Percentiles rank a stretch among this genome's conserved stretches.
Conservation (phyloP, 352 stramenopile species). For the Saprolegnia parasitica region DNA sequence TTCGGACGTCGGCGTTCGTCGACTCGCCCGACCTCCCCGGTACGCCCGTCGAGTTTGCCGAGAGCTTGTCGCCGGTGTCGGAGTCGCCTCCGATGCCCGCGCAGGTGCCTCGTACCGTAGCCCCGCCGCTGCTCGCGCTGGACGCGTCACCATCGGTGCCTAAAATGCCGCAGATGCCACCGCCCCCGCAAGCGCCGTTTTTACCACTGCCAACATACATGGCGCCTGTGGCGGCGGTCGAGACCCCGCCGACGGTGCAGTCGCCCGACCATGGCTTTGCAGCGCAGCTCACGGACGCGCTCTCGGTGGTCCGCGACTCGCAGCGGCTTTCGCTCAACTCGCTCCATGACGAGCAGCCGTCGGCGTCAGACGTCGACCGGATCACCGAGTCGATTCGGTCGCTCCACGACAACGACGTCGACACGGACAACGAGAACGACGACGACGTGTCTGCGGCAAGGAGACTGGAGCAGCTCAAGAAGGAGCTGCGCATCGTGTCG, state of each 20-base stretch:
- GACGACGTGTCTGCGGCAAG: not conserved
- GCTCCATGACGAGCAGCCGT: not conserved
- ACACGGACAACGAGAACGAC: constrained; percentile 20
- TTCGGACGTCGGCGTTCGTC: constrained; percentile 11
- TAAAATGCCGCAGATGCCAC: not conserved
- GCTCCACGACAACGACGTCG: constrained; percentile 5
- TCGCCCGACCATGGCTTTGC: constrained; percentile 4
- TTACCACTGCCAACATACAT: not conserved
- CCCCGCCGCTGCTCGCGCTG: not conserved
- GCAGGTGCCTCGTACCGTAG: not conserved
- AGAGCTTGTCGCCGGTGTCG: constrained; percentile 15
- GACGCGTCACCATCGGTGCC: not conserved
- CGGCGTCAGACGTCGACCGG: not conserved
- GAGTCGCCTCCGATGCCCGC: not conserved
- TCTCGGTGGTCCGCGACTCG: not conserved
- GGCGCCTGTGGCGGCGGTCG: not conserved
- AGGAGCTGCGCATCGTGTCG: constrained; percentile 13
- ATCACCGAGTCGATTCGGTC: constrained; percentile 15
- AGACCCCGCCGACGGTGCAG: not conserved
- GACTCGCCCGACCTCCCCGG: constrained; percentile 9
- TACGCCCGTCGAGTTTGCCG: constrained; percentile 15
- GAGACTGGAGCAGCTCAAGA: constrained; percentile 19
- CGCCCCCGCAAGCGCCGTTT: not conserved
- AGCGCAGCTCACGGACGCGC: not conserved
- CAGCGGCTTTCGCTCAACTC: constrained; percentile 2